Evolutionary conservation across 73 alveolate genomes (phyloP).

Genomic region (Symbiodinium pilosum): DNA sequence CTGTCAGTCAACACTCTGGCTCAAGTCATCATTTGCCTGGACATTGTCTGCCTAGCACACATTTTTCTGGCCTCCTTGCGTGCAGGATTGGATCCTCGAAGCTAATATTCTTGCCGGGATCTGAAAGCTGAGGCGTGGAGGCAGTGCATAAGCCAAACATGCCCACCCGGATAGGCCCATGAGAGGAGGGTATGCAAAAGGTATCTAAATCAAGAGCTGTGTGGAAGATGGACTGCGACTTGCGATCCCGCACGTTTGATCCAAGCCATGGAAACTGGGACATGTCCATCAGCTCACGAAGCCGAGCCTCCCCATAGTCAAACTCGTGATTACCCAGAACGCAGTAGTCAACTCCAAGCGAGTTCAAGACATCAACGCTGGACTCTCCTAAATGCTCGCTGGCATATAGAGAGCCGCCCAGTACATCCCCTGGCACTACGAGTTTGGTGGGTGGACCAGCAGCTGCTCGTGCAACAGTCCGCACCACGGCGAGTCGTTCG

Average conservation of each 20-base stretch:
- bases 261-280: conserved; percentile 62
- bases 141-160: conserved; percentile 56
- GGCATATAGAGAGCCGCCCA: conserved; percentile 69
- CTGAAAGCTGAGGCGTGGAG: conserved; percentile 66
- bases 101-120: conserved; percentile 21
- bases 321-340: conserved; percentile 80
- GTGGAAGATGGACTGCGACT: conserved; percentile 19
- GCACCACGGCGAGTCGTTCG: conserved; percentile 57
- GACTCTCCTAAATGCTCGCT: conserved; percentile 85
- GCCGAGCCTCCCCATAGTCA: conserved; percentile 57
- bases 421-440: conserved; percentile 77
- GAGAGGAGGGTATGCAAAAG: not conserved
- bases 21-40: not conserved
- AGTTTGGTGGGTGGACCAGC: not conserved
- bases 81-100: conserved; percentile 45
- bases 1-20: not conserved
- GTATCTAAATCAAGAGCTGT: conserved; percentile 25
- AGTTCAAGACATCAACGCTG: conserved; percentile 27
- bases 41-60: no score
- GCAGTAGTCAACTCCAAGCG: conserved; percentile 36
- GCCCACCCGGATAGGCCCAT: conserved; percentile 25
- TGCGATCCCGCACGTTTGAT: conserved; percentile 64
- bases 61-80: conserved; percentile 23
- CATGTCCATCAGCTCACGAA: conserved; percentile 65
- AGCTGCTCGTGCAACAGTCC: conserved; percentile 49